phyloP scores from a whole-genome alignment of 2,329 filamentous ascomycete species.

The Ophiostoma ulmi region DNA sequence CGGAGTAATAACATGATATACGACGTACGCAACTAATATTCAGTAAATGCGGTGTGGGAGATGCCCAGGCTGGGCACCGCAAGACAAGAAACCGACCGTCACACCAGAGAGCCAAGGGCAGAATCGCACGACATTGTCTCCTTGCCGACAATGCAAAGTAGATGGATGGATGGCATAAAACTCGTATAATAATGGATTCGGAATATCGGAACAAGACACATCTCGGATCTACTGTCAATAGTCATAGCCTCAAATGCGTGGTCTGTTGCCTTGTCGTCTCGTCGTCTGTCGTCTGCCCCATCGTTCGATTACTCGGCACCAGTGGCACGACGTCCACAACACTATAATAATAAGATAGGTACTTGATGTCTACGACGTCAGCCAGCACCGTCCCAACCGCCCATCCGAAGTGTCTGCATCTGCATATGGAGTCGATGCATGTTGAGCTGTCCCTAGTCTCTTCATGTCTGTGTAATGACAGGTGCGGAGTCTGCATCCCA shows the following conservation, averaged over 20 bases:
- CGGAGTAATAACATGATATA: no score
- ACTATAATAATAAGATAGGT: neutral
- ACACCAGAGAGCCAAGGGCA: constrained; percentile 2
- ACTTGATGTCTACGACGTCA: neutral
- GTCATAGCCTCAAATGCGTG: neutral
- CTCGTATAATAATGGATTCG: neutral
- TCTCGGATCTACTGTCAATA: neutral
- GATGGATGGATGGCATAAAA: neutral
- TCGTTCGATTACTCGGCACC: neutral
- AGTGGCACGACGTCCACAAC: neutral
- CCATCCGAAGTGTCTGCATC: constrained; percentile 6
- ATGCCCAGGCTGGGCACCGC: constrained; percentile 4
- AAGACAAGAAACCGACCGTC: neutral
- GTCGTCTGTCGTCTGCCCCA: neutral
- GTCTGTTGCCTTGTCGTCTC: neutral
- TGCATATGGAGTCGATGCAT: neutral
- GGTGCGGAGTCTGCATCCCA: neutral
- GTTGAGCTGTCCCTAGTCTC: neutral
- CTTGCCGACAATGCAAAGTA: neutral
- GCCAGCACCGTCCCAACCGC: neutral
- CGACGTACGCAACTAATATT: no score
- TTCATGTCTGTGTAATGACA: neutral
- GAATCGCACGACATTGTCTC: constrained; percentile 1
- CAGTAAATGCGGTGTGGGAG: neutral
- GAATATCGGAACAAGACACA: neutral